These are phyloP conservation scores for Pseudopyrenochaeta lycopersici DNA, from an alignment of 2,329 filamentous ascomycete species.

Conservation along the genomic window DNA sequence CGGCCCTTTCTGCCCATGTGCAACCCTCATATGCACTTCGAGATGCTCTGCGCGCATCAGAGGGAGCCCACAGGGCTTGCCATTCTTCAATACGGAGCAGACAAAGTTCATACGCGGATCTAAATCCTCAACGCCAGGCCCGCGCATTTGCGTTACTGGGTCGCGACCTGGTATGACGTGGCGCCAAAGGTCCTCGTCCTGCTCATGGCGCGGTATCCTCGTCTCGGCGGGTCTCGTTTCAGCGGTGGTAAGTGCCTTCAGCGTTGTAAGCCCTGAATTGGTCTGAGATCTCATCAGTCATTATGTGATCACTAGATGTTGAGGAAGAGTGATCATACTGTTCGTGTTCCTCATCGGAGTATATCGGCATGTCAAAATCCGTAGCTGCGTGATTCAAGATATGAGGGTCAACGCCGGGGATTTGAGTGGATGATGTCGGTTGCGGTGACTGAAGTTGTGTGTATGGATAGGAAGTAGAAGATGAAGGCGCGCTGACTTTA, in stretches of 20 bases:
- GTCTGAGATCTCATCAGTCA: constrained; percentile 43
- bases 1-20: no score
- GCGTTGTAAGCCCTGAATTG: constrained; percentile 39
- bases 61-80: no score
- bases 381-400: constrained; percentile 41
- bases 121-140: background rate
- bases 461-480: background rate
- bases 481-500: background rate
- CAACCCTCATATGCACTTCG: no score
- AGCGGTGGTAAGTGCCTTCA: constrained; percentile 28
- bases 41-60: no score
- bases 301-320: constrained; percentile 19
- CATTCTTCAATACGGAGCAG: no score
- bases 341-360: constrained; percentile 29
- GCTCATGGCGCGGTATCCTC: constrained; percentile 35
- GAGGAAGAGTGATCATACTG: constrained; percentile 15
- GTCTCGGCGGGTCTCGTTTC: constrained; percentile 1
- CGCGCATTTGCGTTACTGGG: constrained; percentile 18
- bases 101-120: no score
- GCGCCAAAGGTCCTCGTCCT: constrained; percentile 42
- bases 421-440: constrained; percentile 8
- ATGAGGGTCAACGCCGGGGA: constrained; percentile 37
- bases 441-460: constrained; percentile 2
- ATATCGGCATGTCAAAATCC: constrained; percentile 41
- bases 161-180: constrained; percentile 29